Conservation (phyloP, 2,329 filamentous ascomycete species). For the Aspergillus intermedius region DNA sequence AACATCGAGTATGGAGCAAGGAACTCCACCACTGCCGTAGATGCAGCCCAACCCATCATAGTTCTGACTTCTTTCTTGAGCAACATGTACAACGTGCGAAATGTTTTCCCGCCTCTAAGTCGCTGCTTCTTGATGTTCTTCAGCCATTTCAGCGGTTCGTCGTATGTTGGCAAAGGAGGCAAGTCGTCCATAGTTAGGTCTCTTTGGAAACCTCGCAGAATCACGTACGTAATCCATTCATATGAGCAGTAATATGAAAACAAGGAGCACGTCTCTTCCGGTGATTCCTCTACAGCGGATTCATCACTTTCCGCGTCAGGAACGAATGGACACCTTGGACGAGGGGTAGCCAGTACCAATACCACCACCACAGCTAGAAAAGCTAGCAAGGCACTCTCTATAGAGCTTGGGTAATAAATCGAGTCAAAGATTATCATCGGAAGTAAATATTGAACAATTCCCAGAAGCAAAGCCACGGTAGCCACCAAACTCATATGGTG, state of each 20-base stretch:
- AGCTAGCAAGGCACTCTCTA: slow-evolving; percentile 13
- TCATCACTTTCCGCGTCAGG: slow-evolving; percentile 13
- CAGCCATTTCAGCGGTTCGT: slow-evolving; percentile 22
- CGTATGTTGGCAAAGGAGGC: slow-evolving; percentile 25
- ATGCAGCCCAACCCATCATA: slow-evolving; percentile 22
- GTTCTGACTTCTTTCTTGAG: slow-evolving; percentile 19
- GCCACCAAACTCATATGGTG: slow-evolving; percentile 19
- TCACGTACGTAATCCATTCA: slow-evolving; percentile 28
- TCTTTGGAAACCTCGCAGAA: slow-evolving; percentile 20
- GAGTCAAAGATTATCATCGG: slow-evolving; percentile 21
- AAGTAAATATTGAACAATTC: slow-evolving; percentile 14
- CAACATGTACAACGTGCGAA: slow-evolving; percentile 18
- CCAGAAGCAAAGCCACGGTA: slow-evolving; percentile 13
- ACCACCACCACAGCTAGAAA: slow-evolving; percentile 13
- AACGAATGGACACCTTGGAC: slow-evolving; percentile 11
- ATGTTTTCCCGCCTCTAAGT: slow-evolving; percentile 20
- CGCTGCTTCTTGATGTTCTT: slow-evolving; percentile 18
- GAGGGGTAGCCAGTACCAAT: slow-evolving; percentile 12
- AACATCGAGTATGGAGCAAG: slow-evolving; percentile 51
- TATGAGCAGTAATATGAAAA: slow-evolving; percentile 30
- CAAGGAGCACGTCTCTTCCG: slow-evolving; percentile 27
- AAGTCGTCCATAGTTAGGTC: slow-evolving; percentile 28
- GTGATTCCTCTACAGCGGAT: slow-evolving; percentile 10
- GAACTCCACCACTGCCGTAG: slow-evolving; percentile 38
- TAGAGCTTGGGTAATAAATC: slow-evolving; percentile 7